Conservation (phyloP, 2,329 filamentous ascomycete genomes). For the Talaromyces funiculosus region DNA sequence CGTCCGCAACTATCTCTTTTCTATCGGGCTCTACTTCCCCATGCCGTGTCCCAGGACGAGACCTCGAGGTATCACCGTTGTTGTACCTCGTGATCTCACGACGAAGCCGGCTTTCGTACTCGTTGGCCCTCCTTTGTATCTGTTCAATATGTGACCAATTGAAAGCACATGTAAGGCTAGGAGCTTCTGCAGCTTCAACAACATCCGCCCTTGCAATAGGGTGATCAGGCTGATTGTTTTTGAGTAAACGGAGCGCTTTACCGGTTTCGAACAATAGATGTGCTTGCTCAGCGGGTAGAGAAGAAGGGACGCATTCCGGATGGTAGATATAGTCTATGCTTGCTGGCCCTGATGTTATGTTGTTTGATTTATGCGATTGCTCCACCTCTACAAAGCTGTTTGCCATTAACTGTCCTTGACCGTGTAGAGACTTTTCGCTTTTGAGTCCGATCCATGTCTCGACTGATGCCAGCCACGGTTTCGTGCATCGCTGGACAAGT, state of each 20-base stretch:
- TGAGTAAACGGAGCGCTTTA: constrained; percentile 67
- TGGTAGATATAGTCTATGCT: constrained; percentile 55
- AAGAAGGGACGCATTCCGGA: constrained; percentile 59
- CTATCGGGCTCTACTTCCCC: background rate
- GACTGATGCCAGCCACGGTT: constrained; percentile 62
- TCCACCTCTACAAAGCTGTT: constrained; percentile 58
- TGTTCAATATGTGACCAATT: constrained; percentile 63
- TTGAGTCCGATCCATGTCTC: constrained; percentile 71
- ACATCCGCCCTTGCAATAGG: constrained; percentile 55
- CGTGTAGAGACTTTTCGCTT: constrained; percentile 50
- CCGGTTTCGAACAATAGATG: constrained; percentile 73
- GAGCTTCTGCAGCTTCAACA: constrained; percentile 46
- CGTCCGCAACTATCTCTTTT: background rate
- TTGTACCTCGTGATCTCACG: constrained; percentile 36
- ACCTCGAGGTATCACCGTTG: constrained; percentile 24
- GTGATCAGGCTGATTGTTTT: constrained; percentile 64
- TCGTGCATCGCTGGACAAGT: constrained; percentile 57
- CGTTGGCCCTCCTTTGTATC: constrained; percentile 56
- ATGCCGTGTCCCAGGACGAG: background rate
- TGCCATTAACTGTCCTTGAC: constrained; percentile 42
- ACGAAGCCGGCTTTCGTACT: constrained; percentile 34
- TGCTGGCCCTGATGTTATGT: constrained; percentile 53
- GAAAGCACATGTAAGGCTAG: constrained; percentile 62
- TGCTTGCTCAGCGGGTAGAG: constrained; percentile 65
- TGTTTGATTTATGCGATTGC: constrained; percentile 54